phyloP scores from a whole-genome alignment of 768 basidiomycete species.

The Russula virescens region DNA sequence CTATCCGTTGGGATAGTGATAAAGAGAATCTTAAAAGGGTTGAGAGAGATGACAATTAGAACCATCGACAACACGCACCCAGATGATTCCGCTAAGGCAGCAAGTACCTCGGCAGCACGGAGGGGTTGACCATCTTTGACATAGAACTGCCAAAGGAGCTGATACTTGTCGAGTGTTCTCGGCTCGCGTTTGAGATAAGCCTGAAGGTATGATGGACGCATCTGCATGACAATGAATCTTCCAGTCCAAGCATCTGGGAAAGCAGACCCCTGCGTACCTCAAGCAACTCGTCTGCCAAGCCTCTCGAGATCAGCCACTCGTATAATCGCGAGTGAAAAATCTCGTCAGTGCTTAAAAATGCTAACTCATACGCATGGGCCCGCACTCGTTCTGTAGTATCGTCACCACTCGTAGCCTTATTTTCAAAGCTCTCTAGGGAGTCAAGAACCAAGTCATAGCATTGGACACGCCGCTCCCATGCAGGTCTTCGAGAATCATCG shows the following conservation, averaged over 20 bases:
- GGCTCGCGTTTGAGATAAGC: slow-evolving; percentile 82
- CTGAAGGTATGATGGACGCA: slow-evolving; percentile 84
- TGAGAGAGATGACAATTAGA: background rate
- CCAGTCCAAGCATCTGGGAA: slow-evolving; percentile 1
- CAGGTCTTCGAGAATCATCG: slow-evolving; percentile 42
- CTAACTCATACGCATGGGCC: slow-evolving; percentile 79
- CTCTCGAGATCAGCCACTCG: slow-evolving; percentile 82
- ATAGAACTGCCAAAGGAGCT: slow-evolving; percentile 95
- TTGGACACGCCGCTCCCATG: slow-evolving; percentile 55
- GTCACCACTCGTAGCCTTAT: slow-evolving; percentile 38
- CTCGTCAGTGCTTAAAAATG: slow-evolving; percentile 79
- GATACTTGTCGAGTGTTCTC: slow-evolving; percentile 70
- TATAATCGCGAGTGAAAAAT: slow-evolving; percentile 93
- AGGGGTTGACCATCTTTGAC: slow-evolving; percentile 86
- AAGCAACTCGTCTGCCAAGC: slow-evolving; percentile 80
- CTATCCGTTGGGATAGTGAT: slow-evolving; percentile 67
- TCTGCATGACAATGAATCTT: slow-evolving; percentile 38
- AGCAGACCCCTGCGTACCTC: slow-evolving; percentile 52
- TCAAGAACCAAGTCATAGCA: slow-evolving; percentile 86
- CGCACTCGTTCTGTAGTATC: slow-evolving; percentile 65
- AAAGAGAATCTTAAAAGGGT: slow-evolving; percentile 50
- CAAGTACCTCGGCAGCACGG: slow-evolving; percentile 83
- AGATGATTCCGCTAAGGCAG: slow-evolving; percentile 74
- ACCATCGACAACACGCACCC: slow-evolving; percentile 46
- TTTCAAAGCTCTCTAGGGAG: slow-evolving; percentile 73